A percentile compares a stretch with the other conserved stretches of the same genome.
Evolutionary conservation across 163 green algal species (phyloP).

Genomic region (Coccomyxa subellipsoidea): DNA sequence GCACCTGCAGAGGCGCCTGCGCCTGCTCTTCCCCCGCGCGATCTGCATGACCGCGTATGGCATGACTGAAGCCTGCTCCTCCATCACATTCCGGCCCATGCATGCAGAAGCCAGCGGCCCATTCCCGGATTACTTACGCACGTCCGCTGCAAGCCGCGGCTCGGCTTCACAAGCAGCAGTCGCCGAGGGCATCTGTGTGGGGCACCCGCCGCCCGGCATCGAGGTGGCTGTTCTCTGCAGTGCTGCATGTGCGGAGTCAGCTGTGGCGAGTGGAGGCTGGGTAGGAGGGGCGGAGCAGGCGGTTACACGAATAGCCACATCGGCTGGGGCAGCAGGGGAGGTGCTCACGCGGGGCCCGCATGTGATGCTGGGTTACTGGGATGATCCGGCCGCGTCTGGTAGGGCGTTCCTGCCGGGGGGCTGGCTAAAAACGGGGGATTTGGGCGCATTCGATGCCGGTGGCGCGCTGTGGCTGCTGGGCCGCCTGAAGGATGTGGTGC

Average conservation of each 20-base stretch:
- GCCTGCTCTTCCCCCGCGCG: constrained; percentile 54
- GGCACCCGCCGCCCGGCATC: constrained; percentile 54
- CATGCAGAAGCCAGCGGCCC: neutral
- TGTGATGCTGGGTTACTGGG: constrained; percentile 61
- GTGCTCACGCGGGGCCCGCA: constrained; percentile 73
- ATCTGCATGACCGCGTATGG: constrained; percentile 75
- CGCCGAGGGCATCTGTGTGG: constrained; percentile 43
- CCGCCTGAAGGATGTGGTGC: constrained; percentile 81
- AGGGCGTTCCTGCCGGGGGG: constrained; percentile 37
- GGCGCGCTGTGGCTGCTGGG: constrained; percentile 76
- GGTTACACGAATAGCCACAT: neutral
- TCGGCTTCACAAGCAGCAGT: no score
- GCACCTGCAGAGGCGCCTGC: constrained; percentile 20
- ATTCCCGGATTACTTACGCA: no score
- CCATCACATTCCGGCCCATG: constrained; percentile 73
- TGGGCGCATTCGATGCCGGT: constrained; percentile 55
- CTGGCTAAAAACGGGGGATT: constrained; percentile 82
- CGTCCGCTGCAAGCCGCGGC: neutral
- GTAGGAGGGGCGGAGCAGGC: neutral
- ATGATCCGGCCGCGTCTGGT: constrained; percentile 28
- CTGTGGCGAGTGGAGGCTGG: no score
- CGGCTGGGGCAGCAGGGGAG: constrained; percentile 47
- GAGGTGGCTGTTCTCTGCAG: constrained; percentile 29
- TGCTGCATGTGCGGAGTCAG: neutral
- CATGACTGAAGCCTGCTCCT: constrained; percentile 86